Base-by-base conservation (phyloP, 352 stramenopile species). In the Phytopythium vexans region DNA sequence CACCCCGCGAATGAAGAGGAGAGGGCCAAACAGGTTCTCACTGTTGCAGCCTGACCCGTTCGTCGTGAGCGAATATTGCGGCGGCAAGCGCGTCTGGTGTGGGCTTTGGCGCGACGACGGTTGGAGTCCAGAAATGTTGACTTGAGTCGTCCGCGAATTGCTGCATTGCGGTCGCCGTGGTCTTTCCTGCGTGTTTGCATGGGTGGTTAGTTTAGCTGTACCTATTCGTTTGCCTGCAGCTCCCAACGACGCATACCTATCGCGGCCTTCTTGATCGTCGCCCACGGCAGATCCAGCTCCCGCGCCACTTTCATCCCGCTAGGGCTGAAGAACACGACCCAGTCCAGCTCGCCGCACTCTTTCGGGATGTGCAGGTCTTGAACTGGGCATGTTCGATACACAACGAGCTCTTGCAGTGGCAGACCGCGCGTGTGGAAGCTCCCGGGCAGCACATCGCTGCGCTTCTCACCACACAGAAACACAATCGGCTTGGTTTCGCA, bases 311-410 rank as follows among this genome's bases (percentile, higher is more conserved):
- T 81, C 5, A 94, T 62, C 3, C 84, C 84, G 38, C 84, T 94
- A 0, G 84, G 84, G 54, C 84, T 94, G 54, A 94, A 94, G 64
- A 87, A 92, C 12, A 77, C 81, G 33, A 92, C 62, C 84, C 84
- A 94, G 10, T 81, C 53, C 6, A 79, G 81, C 27, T 61, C 52
- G 8, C 44, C 48, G 32, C 68, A 77, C 40, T 52, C 60, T 10
- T 51, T 40, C 37, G 81, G 74, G 35, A 92, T 43, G 34, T 58
- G 46, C 6, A 92, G 62, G 15, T 70, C 62, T n/a, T 70, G 45
- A 8, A 89, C 63, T 2, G 72, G 47, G 46, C 70, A 78, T 32
- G 77, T 86, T 15, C 65, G 54, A 51, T 94, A 94, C 27, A 92
- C 84, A 1, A 72, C 49, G 34, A 94, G 64, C 61, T 94, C 73